A percentile compares a stretch with the other conserved stretches of the same genome.
These are phyloP conservation scores for Russula vinacea DNA, from an alignment of 768 basidiomycete species.

Conservation along the genomic window DNA sequence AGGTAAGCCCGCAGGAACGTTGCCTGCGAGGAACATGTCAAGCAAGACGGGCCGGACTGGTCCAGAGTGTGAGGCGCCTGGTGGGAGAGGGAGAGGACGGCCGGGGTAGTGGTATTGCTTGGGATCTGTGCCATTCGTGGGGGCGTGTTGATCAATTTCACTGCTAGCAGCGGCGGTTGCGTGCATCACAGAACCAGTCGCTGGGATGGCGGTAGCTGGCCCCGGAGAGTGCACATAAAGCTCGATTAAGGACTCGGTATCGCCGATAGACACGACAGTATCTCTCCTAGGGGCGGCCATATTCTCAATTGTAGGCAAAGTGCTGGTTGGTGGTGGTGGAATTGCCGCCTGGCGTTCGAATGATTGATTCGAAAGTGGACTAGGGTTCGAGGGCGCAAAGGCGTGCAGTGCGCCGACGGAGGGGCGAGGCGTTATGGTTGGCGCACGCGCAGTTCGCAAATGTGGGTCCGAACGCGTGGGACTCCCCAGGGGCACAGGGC, in stretches of 20 bases:
- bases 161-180: too few relatives aligned
- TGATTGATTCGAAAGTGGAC: conserved; percentile 28
- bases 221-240: conserved; percentile 28
- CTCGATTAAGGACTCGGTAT: conserved; percentile 28
- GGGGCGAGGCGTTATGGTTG: conserved; percentile 17
- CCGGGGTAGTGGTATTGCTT: conserved; percentile 27
- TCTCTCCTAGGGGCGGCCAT: conserved; percentile 11
- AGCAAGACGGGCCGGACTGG: conserved; percentile 25
- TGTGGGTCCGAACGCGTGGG: conserved; percentile 19
- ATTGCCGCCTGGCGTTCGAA: conserved; percentile 16
- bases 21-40: conserved; percentile 23
- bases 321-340: background rate
- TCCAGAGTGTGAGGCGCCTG: conserved; percentile 18
- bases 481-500: conserved; percentile 16
- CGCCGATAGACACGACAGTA: conserved; percentile 24
- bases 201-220: background rate
- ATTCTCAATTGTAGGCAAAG: background rate
- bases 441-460: conserved; percentile 8
- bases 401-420: conserved; percentile 14
- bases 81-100: conserved; percentile 29
- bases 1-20: conserved; percentile 1
- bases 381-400: conserved; percentile 28
- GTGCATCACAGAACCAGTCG: background rate
- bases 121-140: background rate
- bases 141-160: background rate